phyloP scores from a whole-genome alignment of 2,329 filamentous ascomycete genomes.

The Leptodontidium sp. region DNA sequence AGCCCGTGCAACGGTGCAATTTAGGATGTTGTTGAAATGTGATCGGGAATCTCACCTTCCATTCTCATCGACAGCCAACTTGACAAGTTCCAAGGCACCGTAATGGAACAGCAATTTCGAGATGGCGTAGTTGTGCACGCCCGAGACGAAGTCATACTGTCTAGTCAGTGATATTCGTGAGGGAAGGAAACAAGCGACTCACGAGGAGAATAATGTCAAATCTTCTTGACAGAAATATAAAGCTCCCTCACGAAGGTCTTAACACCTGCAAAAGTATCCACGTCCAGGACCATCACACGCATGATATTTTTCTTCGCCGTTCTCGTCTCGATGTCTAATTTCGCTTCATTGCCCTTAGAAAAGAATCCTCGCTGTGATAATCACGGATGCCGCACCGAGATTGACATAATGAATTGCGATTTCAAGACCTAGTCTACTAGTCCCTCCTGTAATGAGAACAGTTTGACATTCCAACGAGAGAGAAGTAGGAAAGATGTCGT shows the following conservation, averaged over 20 bases:
- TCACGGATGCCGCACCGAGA: slow-evolving; percentile 48
- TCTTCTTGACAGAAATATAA: slow-evolving; percentile 15
- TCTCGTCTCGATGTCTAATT: slow-evolving; percentile 45
- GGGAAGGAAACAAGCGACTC: no score
- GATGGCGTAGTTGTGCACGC: not conserved
- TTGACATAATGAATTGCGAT: slow-evolving; percentile 49
- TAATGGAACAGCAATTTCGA: slow-evolving; percentile 14
- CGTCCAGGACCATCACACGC: slow-evolving; percentile 25
- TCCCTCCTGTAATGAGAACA: slow-evolving; percentile 51
- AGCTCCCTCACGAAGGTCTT: slow-evolving; percentile 25
- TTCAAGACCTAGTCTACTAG: slow-evolving; percentile 50
- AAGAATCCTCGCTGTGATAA: slow-evolving; percentile 50
- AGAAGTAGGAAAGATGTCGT: not conserved
- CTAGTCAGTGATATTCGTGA: no score
- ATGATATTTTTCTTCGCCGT: slow-evolving; percentile 26
- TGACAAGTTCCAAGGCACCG: not conserved
- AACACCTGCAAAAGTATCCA: slow-evolving; percentile 28
- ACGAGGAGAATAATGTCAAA: no score
- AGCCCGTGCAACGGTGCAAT: no score
- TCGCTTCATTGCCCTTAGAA: slow-evolving; percentile 48
- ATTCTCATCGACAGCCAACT: not conserved
- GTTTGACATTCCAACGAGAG: slow-evolving; percentile 37
- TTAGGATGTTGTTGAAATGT: not conserved
- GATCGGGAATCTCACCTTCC: not conserved
- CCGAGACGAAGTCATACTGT: no score